Conservation (phyloP, 2,329 filamentous ascomycete species). For the Setomelanomma holmii region DNA sequence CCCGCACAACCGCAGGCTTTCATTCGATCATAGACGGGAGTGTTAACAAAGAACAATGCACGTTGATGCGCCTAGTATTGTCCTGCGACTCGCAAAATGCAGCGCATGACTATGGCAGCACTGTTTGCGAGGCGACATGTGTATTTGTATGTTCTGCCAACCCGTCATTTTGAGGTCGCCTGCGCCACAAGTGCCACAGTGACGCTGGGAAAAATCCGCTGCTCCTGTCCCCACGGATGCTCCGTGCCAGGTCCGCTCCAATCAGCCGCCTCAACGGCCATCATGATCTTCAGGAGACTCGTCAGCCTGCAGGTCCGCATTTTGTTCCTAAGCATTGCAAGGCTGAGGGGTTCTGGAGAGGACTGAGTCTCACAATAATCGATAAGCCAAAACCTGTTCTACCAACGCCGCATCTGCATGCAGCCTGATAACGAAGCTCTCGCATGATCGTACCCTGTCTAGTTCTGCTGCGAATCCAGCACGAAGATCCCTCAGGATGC, state of each 20-base stretch:
- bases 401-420: not conserved
- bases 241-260: not conserved
- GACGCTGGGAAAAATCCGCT: not conserved
- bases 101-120: not conserved
- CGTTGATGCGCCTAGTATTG: conserved; percentile 16
- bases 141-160: not conserved
- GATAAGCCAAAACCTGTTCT: not conserved
- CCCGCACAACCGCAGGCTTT: not conserved
- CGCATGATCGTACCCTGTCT: too few relatives aligned
- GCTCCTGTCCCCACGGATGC: not conserved
- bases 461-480: too few relatives aligned
- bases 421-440: not conserved
- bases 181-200: not conserved
- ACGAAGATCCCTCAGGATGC: too few relatives aligned
- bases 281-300: not conserved
- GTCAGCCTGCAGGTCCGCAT: not conserved
- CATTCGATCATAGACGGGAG: conserved; percentile 6
- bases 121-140: not conserved
- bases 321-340: not conserved
- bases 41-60: conserved; percentile 9
- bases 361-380: too few relatives aligned
- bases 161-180: not conserved
- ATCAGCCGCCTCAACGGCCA: not conserved
- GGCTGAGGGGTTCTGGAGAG: not conserved
- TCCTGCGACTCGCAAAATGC: not conserved